Percentiles rank a stretch among this genome's conserved stretches.
These are phyloP conservation scores for Wickerhamiella galacta DNA, from an alignment of 805 yeast species.

Conservation along the genomic window DNA sequence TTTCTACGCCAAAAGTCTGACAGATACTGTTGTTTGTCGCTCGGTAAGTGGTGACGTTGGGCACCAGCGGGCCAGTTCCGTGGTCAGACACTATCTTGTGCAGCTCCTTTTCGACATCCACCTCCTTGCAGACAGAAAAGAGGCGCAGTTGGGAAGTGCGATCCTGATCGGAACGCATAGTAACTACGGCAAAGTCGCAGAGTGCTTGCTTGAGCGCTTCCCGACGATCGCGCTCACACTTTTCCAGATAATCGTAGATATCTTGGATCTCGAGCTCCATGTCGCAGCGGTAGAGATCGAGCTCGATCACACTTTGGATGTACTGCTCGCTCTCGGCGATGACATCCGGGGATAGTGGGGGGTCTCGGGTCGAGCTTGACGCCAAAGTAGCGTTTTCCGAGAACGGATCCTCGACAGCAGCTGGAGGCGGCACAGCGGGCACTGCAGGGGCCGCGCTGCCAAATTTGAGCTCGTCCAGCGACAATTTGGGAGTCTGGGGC, in stretches of 20 bases:
- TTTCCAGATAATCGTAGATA: conserved; percentile 51
- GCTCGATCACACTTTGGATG: conserved; percentile 33
- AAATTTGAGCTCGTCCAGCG: background rate
- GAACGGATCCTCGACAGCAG: background rate
- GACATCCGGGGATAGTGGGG: conserved; percentile 2
- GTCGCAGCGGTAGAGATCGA: conserved; percentile 50
- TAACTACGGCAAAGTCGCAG: conserved; percentile 35
- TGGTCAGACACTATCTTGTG: conserved; percentile 40
- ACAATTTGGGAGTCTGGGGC: background rate
- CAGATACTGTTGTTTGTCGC: conserved; percentile 49
- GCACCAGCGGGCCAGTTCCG: conserved; percentile 56
- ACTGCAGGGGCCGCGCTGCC: background rate
- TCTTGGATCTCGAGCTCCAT: conserved; percentile 51
- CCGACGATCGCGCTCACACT: conserved; percentile 55
- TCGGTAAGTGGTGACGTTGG: conserved; percentile 53
- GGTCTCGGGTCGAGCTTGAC: background rate
- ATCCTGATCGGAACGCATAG: conserved; percentile 30
- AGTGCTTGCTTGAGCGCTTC: conserved; percentile 50
- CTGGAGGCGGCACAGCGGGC: background rate
- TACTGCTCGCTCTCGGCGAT: conserved; percentile 34
- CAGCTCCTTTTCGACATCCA: conserved; percentile 50
- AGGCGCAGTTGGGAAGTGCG: conserved; percentile 32
- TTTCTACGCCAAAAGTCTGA: conserved; percentile 69
- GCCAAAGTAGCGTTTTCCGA: background rate
- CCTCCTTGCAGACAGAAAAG: conserved; percentile 39